A percentile compares a stretch with the other conserved stretches of the same genome.
Conservation (phyloP, 2,329 filamentous ascomycete genomes). For the Chaetomiaceae sp. region DNA sequence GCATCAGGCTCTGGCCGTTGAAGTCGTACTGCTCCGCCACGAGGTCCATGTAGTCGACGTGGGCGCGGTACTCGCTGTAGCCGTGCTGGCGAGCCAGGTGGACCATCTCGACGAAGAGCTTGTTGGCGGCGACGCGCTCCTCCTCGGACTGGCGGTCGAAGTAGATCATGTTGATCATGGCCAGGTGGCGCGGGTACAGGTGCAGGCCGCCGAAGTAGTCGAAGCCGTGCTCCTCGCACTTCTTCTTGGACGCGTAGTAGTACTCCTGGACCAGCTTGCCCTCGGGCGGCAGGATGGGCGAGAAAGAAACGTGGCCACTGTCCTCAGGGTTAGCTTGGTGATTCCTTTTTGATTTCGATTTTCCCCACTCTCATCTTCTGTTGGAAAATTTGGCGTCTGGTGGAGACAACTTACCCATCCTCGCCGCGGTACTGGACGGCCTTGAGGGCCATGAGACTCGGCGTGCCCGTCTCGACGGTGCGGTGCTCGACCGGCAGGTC, state of each 20-base stretch:
- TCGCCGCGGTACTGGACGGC: not conserved
- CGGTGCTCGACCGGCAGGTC: not conserved
- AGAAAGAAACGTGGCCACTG: not conserved
- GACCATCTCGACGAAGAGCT: not conserved
- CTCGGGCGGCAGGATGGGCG: not conserved
- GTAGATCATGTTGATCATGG: not conserved
- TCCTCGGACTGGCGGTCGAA: not conserved
- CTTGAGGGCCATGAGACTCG: not conserved
- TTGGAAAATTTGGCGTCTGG: too few species aligned
- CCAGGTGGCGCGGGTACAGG: not conserved
- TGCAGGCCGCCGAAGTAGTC: not conserved
- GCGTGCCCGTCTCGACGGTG: not conserved
- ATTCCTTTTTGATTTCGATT: not conserved
- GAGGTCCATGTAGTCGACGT: not conserved
- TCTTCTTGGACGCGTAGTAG: not conserved
- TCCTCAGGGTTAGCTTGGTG: not conserved
- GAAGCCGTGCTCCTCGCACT: not conserved
- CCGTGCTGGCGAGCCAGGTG: not conserved
- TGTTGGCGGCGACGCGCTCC: not conserved
- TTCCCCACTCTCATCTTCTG: too few species aligned
- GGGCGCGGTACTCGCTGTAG: not conserved
- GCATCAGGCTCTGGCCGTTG: not conserved
- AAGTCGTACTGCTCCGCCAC: not conserved
- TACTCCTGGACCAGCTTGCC: not conserved
- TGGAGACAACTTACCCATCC: not conserved